Evolutionary conservation across 2,329 filamentous ascomycete genomes (phyloP).

Genomic region (Fusarium phyllophilum): DNA sequence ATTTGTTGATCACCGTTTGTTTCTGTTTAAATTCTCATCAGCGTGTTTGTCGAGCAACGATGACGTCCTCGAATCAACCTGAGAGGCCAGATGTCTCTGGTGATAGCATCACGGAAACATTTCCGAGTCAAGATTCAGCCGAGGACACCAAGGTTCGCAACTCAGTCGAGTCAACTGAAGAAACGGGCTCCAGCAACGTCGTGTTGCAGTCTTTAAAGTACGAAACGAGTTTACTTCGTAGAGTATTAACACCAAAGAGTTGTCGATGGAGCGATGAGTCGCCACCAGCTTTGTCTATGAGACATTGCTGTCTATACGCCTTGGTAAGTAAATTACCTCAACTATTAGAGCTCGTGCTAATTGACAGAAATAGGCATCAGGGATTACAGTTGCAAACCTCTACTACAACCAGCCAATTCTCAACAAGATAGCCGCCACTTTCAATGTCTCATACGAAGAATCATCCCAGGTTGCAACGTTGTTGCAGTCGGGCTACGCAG

Average conservation of each 20-base stretch:
- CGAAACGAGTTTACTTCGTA: slow-evolving; percentile 34
- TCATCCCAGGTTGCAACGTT: slow-evolving; percentile 76
- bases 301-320: slow-evolving; percentile 76
- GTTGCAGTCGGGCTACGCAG: slow-evolving; percentile 82
- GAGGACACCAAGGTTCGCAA: not conserved
- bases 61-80: slow-evolving; percentile 22
- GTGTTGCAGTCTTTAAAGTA: slow-evolving; percentile 34
- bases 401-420: slow-evolving; percentile 86
- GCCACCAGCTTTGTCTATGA: slow-evolving; percentile 74
- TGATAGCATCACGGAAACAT: slow-evolving; percentile 17
- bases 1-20: not conserved
- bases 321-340: slow-evolving; percentile 57
- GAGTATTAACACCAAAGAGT: slow-evolving; percentile 63
- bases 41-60: not conserved
- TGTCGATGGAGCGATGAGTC: slow-evolving; percentile 75
- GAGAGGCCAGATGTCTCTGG: not conserved
- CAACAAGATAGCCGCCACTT: slow-evolving; percentile 77
- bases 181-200: slow-evolving; percentile 1
- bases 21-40: not conserved
- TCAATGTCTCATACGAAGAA: slow-evolving; percentile 74
- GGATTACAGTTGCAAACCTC: slow-evolving; percentile 81
- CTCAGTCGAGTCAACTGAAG: slow-evolving; percentile 22
- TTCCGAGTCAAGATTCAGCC: not conserved
- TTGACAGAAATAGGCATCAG: slow-evolving; percentile 54
- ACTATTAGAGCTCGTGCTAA: too few relatives aligned